Evolutionary conservation across 139 green algal species (phyloP).

Genomic region (Closterium sp.): DNA sequence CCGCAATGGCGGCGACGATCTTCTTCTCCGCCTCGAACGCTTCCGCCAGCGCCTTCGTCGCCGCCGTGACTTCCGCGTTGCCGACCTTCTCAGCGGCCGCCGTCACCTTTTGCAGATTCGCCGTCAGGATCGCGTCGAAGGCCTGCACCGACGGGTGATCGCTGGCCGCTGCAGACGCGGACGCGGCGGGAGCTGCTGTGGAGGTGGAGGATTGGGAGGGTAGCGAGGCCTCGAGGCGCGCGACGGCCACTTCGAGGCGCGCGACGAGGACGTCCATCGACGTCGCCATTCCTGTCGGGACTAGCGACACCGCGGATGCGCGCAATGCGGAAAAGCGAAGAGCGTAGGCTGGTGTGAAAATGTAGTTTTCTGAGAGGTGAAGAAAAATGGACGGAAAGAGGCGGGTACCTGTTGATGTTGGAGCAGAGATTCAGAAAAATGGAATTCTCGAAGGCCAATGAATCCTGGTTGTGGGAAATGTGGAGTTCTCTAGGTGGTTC

Average conservation of each 20-base stretch:
- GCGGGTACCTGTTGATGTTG: too few species aligned
- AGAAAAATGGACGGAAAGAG: too few species aligned
- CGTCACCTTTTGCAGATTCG: conserved; percentile 6
- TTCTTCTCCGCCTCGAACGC: conserved; percentile 32
- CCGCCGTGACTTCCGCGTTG: conserved; percentile 13
- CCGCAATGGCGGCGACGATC: conserved; percentile 7
- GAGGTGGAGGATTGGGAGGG: conserved; percentile 8
- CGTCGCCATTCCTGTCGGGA: background rate
- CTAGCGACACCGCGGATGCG: too few species aligned
- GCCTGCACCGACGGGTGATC: conserved; percentile 25
- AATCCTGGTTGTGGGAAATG: background rate
- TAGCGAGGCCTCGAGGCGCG: conserved; percentile 3
- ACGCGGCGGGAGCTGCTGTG: background rate
- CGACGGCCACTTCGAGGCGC: conserved; percentile 30
- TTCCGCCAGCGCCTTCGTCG: conserved; percentile 25
- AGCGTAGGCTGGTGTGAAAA: too few species aligned
- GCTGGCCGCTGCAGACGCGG: background rate
- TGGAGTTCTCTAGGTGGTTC: background rate
- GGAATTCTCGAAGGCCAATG: too few species aligned
- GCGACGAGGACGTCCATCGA: conserved; percentile 31
- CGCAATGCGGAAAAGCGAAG: too few species aligned
- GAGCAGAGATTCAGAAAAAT: too few species aligned
- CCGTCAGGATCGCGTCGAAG: conserved; percentile 37
- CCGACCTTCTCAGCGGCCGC: conserved; percentile 35
- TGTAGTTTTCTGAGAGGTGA: too few species aligned